Conservation (phyloP, 345 rosid genomes). For the Euclidium syriacum region DNA sequence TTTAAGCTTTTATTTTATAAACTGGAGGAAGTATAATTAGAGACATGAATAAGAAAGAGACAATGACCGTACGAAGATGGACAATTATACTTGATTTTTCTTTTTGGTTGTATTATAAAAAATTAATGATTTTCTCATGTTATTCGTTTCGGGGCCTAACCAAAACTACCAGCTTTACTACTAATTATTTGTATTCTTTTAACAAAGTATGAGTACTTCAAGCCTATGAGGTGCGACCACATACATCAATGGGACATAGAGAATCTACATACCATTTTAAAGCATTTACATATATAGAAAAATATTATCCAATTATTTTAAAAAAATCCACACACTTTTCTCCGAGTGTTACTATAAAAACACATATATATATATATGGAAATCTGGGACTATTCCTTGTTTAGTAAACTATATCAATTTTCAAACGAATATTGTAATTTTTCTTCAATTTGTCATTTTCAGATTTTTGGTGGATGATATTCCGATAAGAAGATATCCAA, state of each 20-base stretch:
- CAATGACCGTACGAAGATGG: slow-evolving; percentile 30
- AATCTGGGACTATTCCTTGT: background rate
- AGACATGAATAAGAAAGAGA: slow-evolving; percentile 17
- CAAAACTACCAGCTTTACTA: slow-evolving; percentile 20
- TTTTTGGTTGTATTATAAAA: background rate
- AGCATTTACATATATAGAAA: background rate
- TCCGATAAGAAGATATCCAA: slow-evolving; percentile 88
- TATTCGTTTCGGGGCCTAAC: slow-evolving; percentile 17
- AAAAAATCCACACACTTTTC: background rate
- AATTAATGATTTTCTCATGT: slow-evolving; percentile 20
- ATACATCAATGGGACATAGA: slow-evolving; percentile 25
- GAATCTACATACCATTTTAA: slow-evolving; percentile 23
- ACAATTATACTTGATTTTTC: slow-evolving; percentile 21
- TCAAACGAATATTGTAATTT: background rate
- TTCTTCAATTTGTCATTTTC: slow-evolving; percentile 7
- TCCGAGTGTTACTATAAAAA: background rate
- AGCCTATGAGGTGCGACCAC: slow-evolving; percentile 24
- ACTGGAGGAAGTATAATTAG: background rate
- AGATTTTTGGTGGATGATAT: slow-evolving; percentile 95
- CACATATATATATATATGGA: background rate
- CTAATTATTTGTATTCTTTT: background rate
- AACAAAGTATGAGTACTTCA: slow-evolving; percentile 12
- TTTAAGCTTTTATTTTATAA: background rate
- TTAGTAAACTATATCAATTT: background rate
- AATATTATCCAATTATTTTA: background rate